phyloP scores from a whole-genome alignment of 2,329 filamentous ascomycete genomes.

The Hortaea sp. region DNA sequence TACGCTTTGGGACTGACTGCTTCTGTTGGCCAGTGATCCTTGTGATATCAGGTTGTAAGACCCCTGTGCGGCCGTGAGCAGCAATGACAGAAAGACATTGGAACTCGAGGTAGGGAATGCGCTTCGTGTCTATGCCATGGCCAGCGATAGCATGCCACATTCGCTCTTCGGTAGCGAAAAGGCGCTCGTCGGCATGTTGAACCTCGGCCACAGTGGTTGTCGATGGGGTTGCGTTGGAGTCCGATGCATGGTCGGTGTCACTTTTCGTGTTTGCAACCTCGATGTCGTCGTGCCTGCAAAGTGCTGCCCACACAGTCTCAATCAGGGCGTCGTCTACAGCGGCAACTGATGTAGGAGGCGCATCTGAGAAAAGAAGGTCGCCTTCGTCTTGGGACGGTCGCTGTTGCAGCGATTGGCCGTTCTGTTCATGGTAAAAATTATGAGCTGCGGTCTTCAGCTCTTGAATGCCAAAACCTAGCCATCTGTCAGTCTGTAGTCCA shows the following conservation, averaged over 20 bases:
- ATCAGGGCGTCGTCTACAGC: slow-evolving; percentile 42
- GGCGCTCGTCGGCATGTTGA: slow-evolving; percentile 19
- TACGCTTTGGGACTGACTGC: slow-evolving; percentile 52
- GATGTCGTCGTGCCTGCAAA: slow-evolving; percentile 46
- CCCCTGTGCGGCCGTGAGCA: slow-evolving; percentile 42
- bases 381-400: slow-evolving; percentile 3
- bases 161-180: slow-evolving; percentile 45
- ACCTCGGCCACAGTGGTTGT: slow-evolving; percentile 1
- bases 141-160: slow-evolving; percentile 52
- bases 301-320: slow-evolving; percentile 48
- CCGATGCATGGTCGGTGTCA: background rate
- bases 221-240: background rate
- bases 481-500: background rate
- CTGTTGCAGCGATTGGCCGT: slow-evolving; percentile 4
- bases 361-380: slow-evolving; percentile 17
- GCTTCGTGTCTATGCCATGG: slow-evolving; percentile 46
- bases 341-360: slow-evolving; percentile 11
- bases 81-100: slow-evolving; percentile 49
- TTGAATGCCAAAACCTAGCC: slow-evolving; percentile 25
- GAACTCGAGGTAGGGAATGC: slow-evolving; percentile 46
- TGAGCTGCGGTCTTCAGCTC: slow-evolving; percentile 31
- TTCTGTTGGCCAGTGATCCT: slow-evolving; percentile 52
- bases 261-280: slow-evolving; percentile 21
- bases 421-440: slow-evolving; percentile 26
- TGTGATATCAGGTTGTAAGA: slow-evolving; percentile 48